These are phyloP conservation scores for Sporothrix curviconia DNA, from an alignment of 2,329 filamentous ascomycete species.

Conservation along the genomic window DNA sequence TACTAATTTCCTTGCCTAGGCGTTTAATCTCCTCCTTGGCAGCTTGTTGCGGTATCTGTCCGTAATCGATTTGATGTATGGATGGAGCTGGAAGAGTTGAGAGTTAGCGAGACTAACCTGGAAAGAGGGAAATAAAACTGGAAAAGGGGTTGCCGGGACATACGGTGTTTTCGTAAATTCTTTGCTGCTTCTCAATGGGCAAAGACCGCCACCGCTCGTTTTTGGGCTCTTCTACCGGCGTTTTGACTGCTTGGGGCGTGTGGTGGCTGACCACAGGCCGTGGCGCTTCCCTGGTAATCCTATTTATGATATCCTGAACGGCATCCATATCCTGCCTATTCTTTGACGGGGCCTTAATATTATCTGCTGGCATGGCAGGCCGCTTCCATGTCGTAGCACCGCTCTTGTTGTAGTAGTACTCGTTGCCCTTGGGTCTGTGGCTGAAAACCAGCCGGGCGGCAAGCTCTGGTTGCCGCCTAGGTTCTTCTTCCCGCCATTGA, in stretches of 20 bases:
- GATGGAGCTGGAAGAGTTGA: conserved; percentile 56
- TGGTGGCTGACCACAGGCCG: conserved; percentile 51
- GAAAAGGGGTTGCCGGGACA: conserved; percentile 29
- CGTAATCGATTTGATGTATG: conserved; percentile 76
- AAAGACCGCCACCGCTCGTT: conserved; percentile 65
- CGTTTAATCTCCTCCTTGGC: conserved; percentile 65
- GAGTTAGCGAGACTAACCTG: background rate
- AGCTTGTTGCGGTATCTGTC: conserved; percentile 84
- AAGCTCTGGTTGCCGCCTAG: conserved; percentile 32
- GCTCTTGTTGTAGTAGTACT: conserved; percentile 78
- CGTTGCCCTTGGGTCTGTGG: conserved; percentile 63
- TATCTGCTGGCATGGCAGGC: conserved; percentile 63
- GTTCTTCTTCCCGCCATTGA: conserved; percentile 27
- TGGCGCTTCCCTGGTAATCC: conserved; percentile 64
- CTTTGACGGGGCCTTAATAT: conserved; percentile 61
- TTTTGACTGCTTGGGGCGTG: conserved; percentile 56
- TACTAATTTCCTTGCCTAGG: conserved; percentile 62
- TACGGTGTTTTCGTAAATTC: conserved; percentile 89
- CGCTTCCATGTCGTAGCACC: conserved; percentile 77
- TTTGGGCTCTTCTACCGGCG: conserved; percentile 51
- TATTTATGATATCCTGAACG: conserved; percentile 79
- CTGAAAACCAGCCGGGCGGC: conserved; percentile 79
- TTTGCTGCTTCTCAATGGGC: conserved; percentile 82
- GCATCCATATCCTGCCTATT: conserved; percentile 59
- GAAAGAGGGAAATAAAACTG: background rate